Base-by-base conservation (phyloP, 2,329 filamentous ascomycete species). In the Colletotrichum filicis region DNA sequence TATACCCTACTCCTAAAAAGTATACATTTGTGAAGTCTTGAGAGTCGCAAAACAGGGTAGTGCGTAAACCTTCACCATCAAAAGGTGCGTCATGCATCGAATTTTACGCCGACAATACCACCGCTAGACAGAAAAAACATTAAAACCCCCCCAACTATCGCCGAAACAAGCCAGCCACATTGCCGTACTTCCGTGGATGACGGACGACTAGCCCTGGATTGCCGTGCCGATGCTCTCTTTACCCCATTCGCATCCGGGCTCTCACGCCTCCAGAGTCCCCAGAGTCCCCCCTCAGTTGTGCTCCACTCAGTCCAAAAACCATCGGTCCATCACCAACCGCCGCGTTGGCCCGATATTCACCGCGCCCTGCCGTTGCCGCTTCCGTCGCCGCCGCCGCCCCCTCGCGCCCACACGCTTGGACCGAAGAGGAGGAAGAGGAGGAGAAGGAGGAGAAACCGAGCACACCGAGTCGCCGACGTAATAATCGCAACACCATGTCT, bases 171-270 rank as follows among this genome's bases (percentile, higher is more conserved):
- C 32, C 16, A 11, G 42, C 42, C 42, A 28, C 24, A 46, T 72
- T 63, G 65, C 65, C 69, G 65, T 30, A n/a, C 11, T n/a, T 9
- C 16, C 9, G 9, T 49, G 19, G 12, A n/a, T 49, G 42, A 49
- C 42, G 16, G 16, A 22, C 8, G 42, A 49, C 42, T 4, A 22
- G 4, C 42, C 19, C 42, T 72, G 69, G 28, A 64, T 72, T 72
- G 69, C 69, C 69, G 69, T 72, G 69, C 69, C 69, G 69, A 72
- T 35, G 62, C 16, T 19, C 32, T 67, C 19, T 67, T 52, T 7
- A 14, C 32, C 19, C 57, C 16, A 32, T 56, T 37, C 28, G 60
- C 46, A 49, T n/a, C 26, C 58, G 22, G 22, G 28, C 42, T 63
- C 24, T 26, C 4, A 12, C 28, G 42, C 12, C 24, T 63, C 28